Conservation (phyloP, 2,329 filamentous ascomycete genomes). For the Lasiodiplodia sp. region DNA sequence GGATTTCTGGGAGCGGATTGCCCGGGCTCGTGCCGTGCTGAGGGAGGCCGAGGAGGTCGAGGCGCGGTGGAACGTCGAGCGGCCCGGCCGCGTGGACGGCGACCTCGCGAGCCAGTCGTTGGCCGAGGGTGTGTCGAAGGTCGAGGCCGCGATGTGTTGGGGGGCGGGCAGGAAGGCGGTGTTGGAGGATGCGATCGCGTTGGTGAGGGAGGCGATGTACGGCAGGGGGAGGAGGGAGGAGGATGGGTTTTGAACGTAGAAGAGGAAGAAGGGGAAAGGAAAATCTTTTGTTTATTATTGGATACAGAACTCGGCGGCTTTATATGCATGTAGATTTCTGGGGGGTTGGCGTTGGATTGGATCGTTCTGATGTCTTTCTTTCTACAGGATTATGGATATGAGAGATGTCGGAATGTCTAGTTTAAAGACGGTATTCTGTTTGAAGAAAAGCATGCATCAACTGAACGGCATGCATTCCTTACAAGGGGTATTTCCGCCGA, state of each 20-base stretch:
- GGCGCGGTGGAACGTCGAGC: conserved; percentile 26
- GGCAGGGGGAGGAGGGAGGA: conserved; percentile 8
- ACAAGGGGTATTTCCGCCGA: too few species aligned
- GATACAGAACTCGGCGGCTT: too few species aligned
- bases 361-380: too few species aligned
- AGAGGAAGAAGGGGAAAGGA: too few species aligned
- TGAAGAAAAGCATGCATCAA: too few species aligned
- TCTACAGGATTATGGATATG: too few species aligned
- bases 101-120: conserved; percentile 3
- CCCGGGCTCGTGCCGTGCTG: neutral
- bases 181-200: conserved; percentile 37
- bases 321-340: too few species aligned
- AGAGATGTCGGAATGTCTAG: too few species aligned
- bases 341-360: too few species aligned
- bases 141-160: conserved; percentile 35
- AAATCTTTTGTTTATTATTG: too few species aligned
- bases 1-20: conserved; percentile 9
- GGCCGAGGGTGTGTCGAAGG: neutral
- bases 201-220: conserved; percentile 29
- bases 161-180: conserved; percentile 29
- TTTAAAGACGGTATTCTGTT: too few species aligned
- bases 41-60: conserved; percentile 24
- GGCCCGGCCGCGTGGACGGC: neutral
- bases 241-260: neutral
- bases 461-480: too few species aligned